phyloP scores from a whole-genome alignment of 441 rosid species.

The Melastoma candidum region DNA sequence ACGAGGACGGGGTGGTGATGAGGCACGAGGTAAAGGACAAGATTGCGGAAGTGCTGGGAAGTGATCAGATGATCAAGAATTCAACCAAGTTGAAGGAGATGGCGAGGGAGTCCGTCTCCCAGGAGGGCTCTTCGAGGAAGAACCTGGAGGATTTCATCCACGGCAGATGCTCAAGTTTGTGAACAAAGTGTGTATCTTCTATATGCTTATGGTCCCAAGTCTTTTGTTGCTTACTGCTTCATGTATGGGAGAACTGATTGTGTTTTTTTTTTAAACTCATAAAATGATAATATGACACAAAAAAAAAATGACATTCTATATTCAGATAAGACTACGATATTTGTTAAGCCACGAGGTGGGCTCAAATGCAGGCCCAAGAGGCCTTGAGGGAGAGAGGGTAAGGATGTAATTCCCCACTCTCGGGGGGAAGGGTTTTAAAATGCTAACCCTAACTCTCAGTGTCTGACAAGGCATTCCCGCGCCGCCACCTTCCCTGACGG shows the following conservation, averaged over 20 bases:
- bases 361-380: not conserved
- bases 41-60: conserved; percentile 7
- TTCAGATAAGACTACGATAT: not conserved
- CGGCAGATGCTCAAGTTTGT: conserved; percentile 2
- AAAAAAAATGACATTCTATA: not conserved
- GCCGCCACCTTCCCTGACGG: not conserved
- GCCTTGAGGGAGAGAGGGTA: not conserved
- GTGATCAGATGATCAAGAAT: conserved; percentile 16
- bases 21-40: conserved; percentile 18
- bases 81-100: conserved; percentile 16
- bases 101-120: conserved; percentile 13
- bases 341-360: not conserved
- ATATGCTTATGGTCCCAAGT: too few species aligned
- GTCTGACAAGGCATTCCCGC: not conserved
- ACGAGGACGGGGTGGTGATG: conserved; percentile 10
- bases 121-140: conserved; percentile 24
- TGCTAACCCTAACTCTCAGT: conserved; percentile 1
- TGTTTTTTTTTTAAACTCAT: too few species aligned
- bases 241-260: too few species aligned
- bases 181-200: too few species aligned
- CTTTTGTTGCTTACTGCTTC: too few species aligned
- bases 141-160: conserved; percentile 18
- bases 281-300: not conserved
- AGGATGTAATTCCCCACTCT: not conserved
- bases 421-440: not conserved